phyloP scores from a whole-genome alignment of 2,329 filamentous ascomycete species.

The Talaromyces rugulosus region DNA sequence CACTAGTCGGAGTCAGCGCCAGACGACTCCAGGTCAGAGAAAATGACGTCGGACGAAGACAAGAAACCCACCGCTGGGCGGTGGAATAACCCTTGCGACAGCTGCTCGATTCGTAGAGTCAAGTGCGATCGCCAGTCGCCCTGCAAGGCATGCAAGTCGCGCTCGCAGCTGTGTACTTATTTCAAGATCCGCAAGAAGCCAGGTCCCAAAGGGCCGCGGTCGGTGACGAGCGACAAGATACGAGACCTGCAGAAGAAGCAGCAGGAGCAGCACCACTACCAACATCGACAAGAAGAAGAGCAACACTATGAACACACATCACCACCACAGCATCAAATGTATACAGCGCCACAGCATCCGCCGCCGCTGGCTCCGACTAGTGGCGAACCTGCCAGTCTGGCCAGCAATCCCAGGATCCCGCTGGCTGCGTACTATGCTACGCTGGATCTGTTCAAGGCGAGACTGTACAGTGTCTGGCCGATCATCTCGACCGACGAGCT shows the following conservation, averaged over 20 bases:
- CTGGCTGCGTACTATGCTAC: conserved; percentile 2
- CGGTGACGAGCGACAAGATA: conserved; percentile 5
- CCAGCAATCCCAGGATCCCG: neutral
- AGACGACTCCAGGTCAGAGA: neutral
- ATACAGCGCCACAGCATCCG: neutral
- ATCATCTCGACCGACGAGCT: conserved; percentile 8
- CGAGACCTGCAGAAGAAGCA: conserved; percentile 5
- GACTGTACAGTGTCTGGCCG: conserved; percentile 11
- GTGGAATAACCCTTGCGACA: conserved; percentile 8
- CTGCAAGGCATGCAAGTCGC: conserved; percentile 13
- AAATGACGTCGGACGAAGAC: neutral
- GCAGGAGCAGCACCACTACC: neutral
- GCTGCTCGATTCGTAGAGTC: conserved; percentile 13
- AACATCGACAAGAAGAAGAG: neutral
- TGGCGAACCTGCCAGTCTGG: neutral
- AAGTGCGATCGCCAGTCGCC: conserved; percentile 16
- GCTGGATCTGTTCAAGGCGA: conserved; percentile 8
- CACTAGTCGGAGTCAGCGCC: neutral
- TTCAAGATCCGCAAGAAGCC: conserved; percentile 14
- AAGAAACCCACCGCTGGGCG: neutral
- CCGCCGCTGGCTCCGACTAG: neutral
- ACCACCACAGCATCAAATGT: neutral
- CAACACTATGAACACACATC: neutral
- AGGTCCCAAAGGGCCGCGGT: conserved; percentile 10
- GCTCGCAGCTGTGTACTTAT: conserved; percentile 14